phyloP scores from a whole-genome alignment of 140 eudicot species.

The Bidens hawaiensis region DNA sequence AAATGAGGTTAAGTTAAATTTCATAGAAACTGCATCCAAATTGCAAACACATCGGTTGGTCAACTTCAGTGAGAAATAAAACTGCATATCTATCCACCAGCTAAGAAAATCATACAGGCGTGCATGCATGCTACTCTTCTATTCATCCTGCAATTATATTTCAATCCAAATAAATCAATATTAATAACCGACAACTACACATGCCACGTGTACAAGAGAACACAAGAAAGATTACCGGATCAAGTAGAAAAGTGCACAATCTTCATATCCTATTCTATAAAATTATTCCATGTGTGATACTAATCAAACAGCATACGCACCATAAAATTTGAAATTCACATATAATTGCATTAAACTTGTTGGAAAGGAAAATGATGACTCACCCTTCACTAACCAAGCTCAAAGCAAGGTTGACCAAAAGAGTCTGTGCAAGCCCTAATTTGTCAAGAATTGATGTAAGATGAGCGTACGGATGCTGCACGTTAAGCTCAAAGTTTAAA shows the following conservation, averaged over 20 bases:
- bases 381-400: conserved; percentile 94
- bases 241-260: conserved; percentile 16
- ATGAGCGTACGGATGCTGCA: conserved; percentile 92
- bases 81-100: conserved; percentile 99
- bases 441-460: conserved; percentile 77
- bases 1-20: conserved; percentile 18
- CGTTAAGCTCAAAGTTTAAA: conserved; percentile 80
- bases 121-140: conserved; percentile 83
- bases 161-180: conserved; percentile 91
- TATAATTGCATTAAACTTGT: background rate
- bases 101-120: conserved; percentile 90
- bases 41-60: conserved; percentile 63
- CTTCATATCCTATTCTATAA: conserved; percentile 25
- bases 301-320: background rate
- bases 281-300: conserved; percentile 8
- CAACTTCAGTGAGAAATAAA: conserved; percentile 86
- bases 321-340: conserved; percentile 1
- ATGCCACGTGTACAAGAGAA: conserved; percentile 29
- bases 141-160: conserved; percentile 94
- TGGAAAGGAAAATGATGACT: conserved; percentile 22
- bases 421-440: conserved; percentile 81
- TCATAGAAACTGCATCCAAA: conserved; percentile 65
- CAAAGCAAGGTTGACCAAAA: conserved; percentile 72
- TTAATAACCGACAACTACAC: conserved; percentile 30
- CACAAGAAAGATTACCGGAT: conserved; percentile 25